Percentiles rank a stretch among this genome's conserved stretches.
Evolutionary conservation across 1,139 yeast species (phyloP).

Genomic region (Blastobotrys arbuscula): DNA sequence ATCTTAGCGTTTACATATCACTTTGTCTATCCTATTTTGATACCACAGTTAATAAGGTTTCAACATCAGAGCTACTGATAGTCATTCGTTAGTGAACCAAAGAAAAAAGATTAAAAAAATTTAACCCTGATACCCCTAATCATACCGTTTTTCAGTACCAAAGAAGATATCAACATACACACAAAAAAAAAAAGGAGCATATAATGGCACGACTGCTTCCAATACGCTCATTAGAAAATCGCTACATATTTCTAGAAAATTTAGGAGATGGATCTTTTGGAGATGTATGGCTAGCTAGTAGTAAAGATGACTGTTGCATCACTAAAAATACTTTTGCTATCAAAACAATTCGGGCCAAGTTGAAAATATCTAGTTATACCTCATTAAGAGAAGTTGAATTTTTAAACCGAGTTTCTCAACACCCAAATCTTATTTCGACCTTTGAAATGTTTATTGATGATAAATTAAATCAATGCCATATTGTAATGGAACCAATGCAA

Average conservation of each 20-base stretch:
- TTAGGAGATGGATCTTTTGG: conserved; percentile 82
- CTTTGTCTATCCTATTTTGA: too few relatives aligned
- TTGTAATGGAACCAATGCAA: conserved; percentile 86
- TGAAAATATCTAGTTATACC: conserved; percentile 43
- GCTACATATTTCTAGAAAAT: conserved; percentile 48
- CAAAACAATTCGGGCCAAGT: conserved; percentile 63
- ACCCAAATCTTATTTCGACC: conserved; percentile 64
- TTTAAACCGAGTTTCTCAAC: conserved; percentile 64
- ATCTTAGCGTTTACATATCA: too few relatives aligned
- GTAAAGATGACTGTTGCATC: background rate
- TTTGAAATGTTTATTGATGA: conserved; percentile 75
- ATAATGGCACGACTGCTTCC: conserved; percentile 7
- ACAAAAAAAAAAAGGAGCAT: too few relatives aligned
- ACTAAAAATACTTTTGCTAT: conserved; percentile 54
- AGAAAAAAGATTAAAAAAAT: too few relatives aligned
- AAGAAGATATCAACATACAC: too few relatives aligned
- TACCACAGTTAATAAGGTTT: too few relatives aligned
- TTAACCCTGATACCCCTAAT: too few relatives aligned
- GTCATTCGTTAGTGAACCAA: too few relatives aligned
- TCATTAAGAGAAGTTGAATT: conserved; percentile 71
- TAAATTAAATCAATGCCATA: conserved; percentile 52
- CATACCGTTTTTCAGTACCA: too few relatives aligned
- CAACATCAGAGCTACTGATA: too few relatives aligned
- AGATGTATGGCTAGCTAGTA: conserved; percentile 51
- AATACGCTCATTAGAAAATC: conserved; percentile 27